Base-by-base conservation (phyloP, 495 filamentous ascomycete species). In the Acidiella bohemica region DNA sequence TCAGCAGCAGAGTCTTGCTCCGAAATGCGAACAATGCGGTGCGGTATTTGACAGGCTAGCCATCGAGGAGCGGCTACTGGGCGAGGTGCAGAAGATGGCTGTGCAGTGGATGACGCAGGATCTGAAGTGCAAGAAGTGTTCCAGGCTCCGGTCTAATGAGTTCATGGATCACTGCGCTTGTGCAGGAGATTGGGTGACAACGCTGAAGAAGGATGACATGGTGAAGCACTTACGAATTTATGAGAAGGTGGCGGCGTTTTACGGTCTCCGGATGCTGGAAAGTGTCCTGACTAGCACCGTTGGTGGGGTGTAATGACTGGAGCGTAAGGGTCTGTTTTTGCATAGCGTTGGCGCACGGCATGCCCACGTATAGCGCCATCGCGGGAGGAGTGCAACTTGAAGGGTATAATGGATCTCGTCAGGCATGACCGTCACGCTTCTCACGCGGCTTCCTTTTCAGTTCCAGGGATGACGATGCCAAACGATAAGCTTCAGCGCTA, bases 131-230 rank as follows among this genome's bases (percentile, higher is more conserved):
- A 66, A 55, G 22, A 74, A 76, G 53, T 85, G 80, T 55, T 61
- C 63, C 5, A 62, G 65, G 32, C 48, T 83, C 24, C 68, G 85
- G 59, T 68, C 80, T 28, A 95, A 90, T 63, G 90, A 93, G 51
- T 92, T 96, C 55, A 80, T 86, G 77, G 90, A 96, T 60, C 88
- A 96, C 61, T 97, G 90, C 58, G 79, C 78, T 19, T 97, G 90
- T 64, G 80, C 80, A 35, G 88, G 92, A 5, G 67, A 62, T 30
- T 97, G 90, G 90, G 68, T 62, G 12, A 72, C 72, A 44, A 85
- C 73, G 19, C 61, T 87, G 39, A 68, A 78, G 54, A 68, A 70
- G 50, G 75, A 72, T n/a, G 81, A 80, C 26, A 65, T 86, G 17
- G 51, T 73, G 46, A 73, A 67, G 55, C 67, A 64, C 55, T 48